phyloP scores from a whole-genome alignment of 441 rosid species.

The Isatis lusitanica region DNA sequence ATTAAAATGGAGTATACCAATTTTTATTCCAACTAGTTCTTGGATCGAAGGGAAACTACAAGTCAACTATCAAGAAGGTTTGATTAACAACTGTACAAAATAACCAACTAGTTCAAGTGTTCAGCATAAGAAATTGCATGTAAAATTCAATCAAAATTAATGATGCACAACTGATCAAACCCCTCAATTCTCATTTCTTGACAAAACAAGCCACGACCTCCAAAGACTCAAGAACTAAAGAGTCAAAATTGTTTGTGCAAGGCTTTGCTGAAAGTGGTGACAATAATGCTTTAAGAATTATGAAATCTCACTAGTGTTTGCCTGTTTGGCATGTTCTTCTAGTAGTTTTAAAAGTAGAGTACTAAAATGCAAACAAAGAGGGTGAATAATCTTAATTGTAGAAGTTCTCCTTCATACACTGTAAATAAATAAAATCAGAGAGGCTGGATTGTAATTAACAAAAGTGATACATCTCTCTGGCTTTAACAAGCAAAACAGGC shows the following conservation, averaged over 20 bases:
- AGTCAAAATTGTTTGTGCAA: background rate
- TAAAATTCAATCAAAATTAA: background rate
- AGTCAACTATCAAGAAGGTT: slow-evolving; percentile 13
- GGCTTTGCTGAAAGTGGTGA: background rate
- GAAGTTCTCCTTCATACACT: background rate
- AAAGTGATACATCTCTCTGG: slow-evolving; percentile 12
- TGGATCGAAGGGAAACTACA: slow-evolving; percentile 23
- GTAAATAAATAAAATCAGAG: slow-evolving; percentile 2
- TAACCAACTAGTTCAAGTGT: slow-evolving; percentile 24
- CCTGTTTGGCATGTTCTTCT: background rate
- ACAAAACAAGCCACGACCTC: slow-evolving; percentile 7
- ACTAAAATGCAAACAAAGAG: background rate
- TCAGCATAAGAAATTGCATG: slow-evolving; percentile 3
- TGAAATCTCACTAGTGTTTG: background rate
- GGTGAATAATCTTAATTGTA: background rate
- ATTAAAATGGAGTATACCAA: background rate
- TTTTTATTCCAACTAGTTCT: slow-evolving; percentile 25
- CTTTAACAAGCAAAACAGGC: slow-evolving; percentile 20
- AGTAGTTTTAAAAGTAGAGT: background rate
- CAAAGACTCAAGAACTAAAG: background rate
- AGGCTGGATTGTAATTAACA: background rate
- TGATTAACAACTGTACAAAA: background rate
- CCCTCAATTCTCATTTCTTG: slow-evolving; percentile 10
- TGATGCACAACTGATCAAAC: background rate
- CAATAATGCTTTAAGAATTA: background rate